Evolutionary conservation across 495 filamentous ascomycete species (phyloP).

Genomic region (Podospora conica): DNA sequence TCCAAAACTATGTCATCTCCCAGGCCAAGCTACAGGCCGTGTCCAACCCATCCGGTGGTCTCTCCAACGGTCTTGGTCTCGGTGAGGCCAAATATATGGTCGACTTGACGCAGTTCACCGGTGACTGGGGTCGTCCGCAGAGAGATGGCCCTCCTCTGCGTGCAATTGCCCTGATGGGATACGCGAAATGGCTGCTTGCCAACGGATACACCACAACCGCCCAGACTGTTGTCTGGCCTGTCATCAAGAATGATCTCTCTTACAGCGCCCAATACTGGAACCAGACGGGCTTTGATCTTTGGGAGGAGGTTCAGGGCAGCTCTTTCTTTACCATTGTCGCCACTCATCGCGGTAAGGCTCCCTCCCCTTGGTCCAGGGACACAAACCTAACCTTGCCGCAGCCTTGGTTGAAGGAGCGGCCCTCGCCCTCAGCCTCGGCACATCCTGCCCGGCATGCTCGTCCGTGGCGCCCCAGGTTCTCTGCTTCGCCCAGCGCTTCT

Average conservation of each 20-base stretch:
- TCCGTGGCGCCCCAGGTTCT: slow-evolving; percentile 53
- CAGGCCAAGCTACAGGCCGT: slow-evolving; percentile 58
- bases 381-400: slow-evolving; percentile 14
- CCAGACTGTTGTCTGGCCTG: slow-evolving; percentile 48
- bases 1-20: slow-evolving; percentile 51
- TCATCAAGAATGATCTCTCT: slow-evolving; percentile 61
- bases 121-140: slow-evolving; percentile 65
- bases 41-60: slow-evolving; percentile 52
- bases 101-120: slow-evolving; percentile 55
- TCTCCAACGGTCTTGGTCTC: slow-evolving; percentile 46
- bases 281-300: slow-evolving; percentile 61
- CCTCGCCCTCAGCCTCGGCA: slow-evolving; percentile 45
- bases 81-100: slow-evolving; percentile 59
- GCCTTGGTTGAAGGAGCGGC: slow-evolving; percentile 58
- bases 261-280: slow-evolving; percentile 68
- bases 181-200: slow-evolving; percentile 42
- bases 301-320: slow-evolving; percentile 61
- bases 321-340: slow-evolving; percentile 52
- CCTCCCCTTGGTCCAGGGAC: too few species aligned
- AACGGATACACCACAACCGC: slow-evolving; percentile 43
- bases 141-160: slow-evolving; percentile 65
- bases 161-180: slow-evolving; percentile 51
- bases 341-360: slow-evolving; percentile 32
- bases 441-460: slow-evolving; percentile 42
- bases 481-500: slow-evolving; percentile 61